These are phyloP conservation scores for Leishmania tropica DNA, from an alignment of 208 protist species.

Conservation along the genomic window DNA sequence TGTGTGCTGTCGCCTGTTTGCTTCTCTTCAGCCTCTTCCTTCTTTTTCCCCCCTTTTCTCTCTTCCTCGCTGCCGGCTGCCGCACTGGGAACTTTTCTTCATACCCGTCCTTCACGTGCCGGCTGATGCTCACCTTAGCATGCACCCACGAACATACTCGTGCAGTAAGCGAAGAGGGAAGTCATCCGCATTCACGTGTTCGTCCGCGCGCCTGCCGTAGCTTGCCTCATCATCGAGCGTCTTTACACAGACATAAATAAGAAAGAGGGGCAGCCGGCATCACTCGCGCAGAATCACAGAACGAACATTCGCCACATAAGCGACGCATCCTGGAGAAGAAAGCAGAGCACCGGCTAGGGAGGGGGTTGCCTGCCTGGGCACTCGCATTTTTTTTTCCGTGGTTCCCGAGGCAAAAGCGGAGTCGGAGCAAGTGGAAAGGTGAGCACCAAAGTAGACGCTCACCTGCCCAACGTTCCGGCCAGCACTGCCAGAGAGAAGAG, in stretches of 20 bases:
- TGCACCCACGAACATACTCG: background rate
- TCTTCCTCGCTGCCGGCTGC: background rate
- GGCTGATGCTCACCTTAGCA: background rate
- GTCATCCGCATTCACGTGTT: background rate
- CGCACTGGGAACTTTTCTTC: no score
- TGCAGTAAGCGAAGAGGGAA: background rate
- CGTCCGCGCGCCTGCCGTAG: background rate
- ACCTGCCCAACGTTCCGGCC: background rate
- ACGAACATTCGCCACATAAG: background rate
- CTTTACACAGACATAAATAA: background rate
- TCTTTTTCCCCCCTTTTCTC: no score
- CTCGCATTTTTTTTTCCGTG: background rate
- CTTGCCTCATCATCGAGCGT: background rate
- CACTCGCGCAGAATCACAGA: background rate
- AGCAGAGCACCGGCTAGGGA: background rate
- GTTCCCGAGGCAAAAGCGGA: no score
- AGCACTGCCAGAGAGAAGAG: background rate
- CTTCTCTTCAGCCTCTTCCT: background rate
- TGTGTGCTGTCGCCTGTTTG: background rate
- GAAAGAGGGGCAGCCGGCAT: background rate
- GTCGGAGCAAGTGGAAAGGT: background rate
- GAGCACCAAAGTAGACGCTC: background rate
- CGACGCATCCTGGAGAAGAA: background rate
- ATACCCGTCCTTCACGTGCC: no score
- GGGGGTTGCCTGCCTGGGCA: background rate